These are phyloP conservation scores for Sarocladium brachiariae DNA, from an alignment of 2,329 filamentous ascomycete species.

Conservation along the genomic window DNA sequence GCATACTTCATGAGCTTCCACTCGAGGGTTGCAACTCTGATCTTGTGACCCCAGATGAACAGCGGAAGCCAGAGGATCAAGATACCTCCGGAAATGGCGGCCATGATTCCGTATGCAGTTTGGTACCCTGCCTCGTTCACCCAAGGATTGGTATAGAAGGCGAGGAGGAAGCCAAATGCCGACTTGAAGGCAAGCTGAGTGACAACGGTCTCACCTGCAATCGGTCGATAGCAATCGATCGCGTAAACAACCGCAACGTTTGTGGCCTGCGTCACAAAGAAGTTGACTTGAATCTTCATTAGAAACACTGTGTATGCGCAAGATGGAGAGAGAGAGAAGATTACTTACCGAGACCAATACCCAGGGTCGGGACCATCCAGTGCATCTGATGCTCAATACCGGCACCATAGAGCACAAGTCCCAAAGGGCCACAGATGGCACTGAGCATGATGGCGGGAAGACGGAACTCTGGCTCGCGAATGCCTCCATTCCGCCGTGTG, in stretches of 20 bases:
- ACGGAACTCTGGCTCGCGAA: slow-evolving; percentile 55
- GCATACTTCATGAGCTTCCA: slow-evolving; percentile 42
- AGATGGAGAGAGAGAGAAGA: slow-evolving; percentile 8
- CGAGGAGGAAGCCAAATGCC: slow-evolving; percentile 50
- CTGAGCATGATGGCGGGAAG: slow-evolving; percentile 46
- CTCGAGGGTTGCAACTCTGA: slow-evolving; percentile 39
- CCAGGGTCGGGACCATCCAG: slow-evolving; percentile 51
- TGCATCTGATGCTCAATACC: slow-evolving; percentile 39
- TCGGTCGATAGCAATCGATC: slow-evolving; percentile 50
- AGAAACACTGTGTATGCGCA: background rate
- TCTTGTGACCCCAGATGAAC: slow-evolving; percentile 43
- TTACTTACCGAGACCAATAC: slow-evolving; percentile 42
- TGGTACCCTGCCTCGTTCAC: slow-evolving; percentile 41
- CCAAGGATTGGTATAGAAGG: slow-evolving; percentile 56
- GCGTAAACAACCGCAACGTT: slow-evolving; percentile 51
- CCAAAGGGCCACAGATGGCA: slow-evolving; percentile 40
- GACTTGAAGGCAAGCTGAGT: slow-evolving; percentile 47
- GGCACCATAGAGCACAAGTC: slow-evolving; percentile 39
- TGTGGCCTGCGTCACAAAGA: slow-evolving; percentile 48
- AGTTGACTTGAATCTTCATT: slow-evolving; percentile 34
- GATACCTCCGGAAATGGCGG: slow-evolving; percentile 41
- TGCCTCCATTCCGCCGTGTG: slow-evolving; percentile 44
- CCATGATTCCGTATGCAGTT: slow-evolving; percentile 50
- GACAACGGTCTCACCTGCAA: slow-evolving; percentile 49
- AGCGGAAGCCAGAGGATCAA: slow-evolving; percentile 42